Percentiles rank a stretch among this genome's conserved stretches.
phyloP scores from a whole-genome alignment of 257 asterid genomes.

The Solanum sparsipilum region DNA sequence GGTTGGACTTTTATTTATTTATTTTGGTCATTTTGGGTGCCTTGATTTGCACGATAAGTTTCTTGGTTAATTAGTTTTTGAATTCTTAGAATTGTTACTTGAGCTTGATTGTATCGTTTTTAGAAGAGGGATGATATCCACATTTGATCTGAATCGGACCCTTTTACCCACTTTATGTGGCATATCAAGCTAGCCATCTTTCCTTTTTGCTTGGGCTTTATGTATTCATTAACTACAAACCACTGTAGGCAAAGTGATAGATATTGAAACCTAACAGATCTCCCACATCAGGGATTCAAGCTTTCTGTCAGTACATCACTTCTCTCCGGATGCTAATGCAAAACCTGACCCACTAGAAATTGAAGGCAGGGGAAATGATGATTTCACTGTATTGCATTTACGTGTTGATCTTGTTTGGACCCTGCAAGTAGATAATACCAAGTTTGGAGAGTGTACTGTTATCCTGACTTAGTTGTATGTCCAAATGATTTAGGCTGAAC shows the following conservation, averaged over 20 bases:
- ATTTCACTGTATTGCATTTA: neutral
- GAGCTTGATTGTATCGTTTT: neutral
- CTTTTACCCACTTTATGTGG: no score
- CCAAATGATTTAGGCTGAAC: neutral
- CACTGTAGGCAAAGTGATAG: neutral
- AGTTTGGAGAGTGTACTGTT: neutral
- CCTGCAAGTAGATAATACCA: neutral
- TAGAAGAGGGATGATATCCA: neutral
- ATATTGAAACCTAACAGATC: neutral
- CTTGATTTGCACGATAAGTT: neutral
- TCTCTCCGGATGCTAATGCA: neutral
- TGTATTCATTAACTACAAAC: neutral
- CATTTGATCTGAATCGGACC: no score
- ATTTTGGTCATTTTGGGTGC: neutral
- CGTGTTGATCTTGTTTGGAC: neutral
- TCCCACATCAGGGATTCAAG: neutral
- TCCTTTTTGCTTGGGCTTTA: neutral
- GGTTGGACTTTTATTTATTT: neutral
- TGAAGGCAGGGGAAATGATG: neutral
- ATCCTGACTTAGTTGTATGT: neutral
- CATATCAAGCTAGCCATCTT: no score
- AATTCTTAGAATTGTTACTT: neutral
- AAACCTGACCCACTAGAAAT: neutral
- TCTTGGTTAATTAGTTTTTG: neutral
- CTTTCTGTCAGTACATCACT: neutral